Conservation (phyloP, 768 basidiomycete genomes). For the Termitomyces sp. region DNA sequence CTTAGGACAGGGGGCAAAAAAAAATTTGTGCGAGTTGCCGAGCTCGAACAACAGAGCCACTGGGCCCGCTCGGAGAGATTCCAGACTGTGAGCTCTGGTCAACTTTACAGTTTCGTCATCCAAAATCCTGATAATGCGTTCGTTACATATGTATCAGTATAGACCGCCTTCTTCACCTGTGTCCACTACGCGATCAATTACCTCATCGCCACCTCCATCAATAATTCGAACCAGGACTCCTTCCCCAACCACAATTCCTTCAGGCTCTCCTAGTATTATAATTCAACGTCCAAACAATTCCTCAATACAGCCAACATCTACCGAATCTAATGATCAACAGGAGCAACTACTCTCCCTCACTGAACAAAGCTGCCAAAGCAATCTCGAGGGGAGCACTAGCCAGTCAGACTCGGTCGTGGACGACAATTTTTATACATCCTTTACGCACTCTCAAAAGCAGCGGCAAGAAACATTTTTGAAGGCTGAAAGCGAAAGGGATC, state of each 20-base stretch:
- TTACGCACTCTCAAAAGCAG: conserved; percentile 1
- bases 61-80: too few relatives aligned
- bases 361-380: neutral
- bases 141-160: too few relatives aligned
- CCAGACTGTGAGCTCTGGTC: too few relatives aligned
- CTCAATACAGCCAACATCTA: neutral
- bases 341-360: neutral
- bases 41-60: neutral
- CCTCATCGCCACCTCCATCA: neutral
- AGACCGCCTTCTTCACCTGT: neutral
- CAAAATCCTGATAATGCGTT: neutral
- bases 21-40: neutral
- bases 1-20: neutral
- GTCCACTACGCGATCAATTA: neutral
- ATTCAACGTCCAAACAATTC: too few relatives aligned
- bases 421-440: neutral
- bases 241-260: neutral
- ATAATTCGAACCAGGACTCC: too few relatives aligned
- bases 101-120: neutral
- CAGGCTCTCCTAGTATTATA: neutral
- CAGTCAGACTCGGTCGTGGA: neutral
- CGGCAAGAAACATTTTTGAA: conserved; percentile 3
- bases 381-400: neutral
- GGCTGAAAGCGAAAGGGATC: neutral
- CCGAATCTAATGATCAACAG: neutral